Base-by-base conservation (phyloP, 176 grass and related monocot genomes). In the Saccharum officinarum region DNA sequence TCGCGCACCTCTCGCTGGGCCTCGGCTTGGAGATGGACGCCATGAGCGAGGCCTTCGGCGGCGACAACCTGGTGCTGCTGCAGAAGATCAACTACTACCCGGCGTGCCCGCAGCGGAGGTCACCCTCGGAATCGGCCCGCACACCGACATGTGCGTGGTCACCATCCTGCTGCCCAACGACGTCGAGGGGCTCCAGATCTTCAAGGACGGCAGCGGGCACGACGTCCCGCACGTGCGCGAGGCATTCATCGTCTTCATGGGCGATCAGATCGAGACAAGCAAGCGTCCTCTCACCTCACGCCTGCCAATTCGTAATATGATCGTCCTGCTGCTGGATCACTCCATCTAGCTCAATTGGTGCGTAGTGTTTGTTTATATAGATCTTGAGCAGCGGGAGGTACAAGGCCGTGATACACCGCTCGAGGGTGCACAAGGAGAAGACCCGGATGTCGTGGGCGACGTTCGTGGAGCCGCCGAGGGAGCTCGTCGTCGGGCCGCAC, bases 31-130 rank as follows among this genome's bases (percentile, higher is more conserved):
- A 28, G 28, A 28, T 1, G 28, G 28, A 28, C 28, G 28, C 28
- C 28, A 28, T 28, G 28, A 28, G 28, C 28, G 28, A 28, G 28
- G 28, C 28, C 28, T 28, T 87, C 49, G 92, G 95, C 9, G 87
- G 90, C 36, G 45, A 80, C 14, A 54, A 82, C 1, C 25, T 92
- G 4, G 75, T 88, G 31, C 74, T 90, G 22, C 85, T 95, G 40
- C 86, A 90, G 3, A 98, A 93, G 87, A 95, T 98, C 80, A 98
- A 98, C 91, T 87, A 70, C 89, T 95, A 98, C 86, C 89, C 95
- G 49, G 87, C 87, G 23, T 95, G 95, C 67, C 92, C 92, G 65
- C 87, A 88, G 49, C n/a, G 11, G 95, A 98, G 60, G 72, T 95
- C 8, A 73, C 95, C 25, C 89, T 93, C 13, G 93, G 93, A 7